Evolutionary conservation across 2,329 filamentous ascomycete species (phyloP), one percentile per base, ranked within the genome.

Genomic region (Fusarium chuoi): DNA sequence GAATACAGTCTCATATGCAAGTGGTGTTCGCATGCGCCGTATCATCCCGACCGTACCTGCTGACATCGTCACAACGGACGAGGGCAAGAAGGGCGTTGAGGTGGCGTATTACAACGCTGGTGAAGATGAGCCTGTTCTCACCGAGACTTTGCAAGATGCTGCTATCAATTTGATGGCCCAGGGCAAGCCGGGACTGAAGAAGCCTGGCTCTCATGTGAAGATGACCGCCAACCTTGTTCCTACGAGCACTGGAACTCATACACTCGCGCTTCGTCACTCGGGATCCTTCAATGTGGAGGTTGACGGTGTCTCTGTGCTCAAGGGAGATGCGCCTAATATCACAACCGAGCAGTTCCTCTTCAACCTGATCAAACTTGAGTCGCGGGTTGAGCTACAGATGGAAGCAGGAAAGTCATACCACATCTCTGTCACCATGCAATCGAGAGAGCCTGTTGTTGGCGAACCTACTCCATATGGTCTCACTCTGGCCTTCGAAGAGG

Each of bases 321-420:
- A 35, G 4, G 30, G 33, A 0, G 15, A 18, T 48, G 41, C 41
- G 8, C 55, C 41, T 0, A 6, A 58, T 4, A n/a, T 58, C 1
- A 58, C 55, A 30, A 58, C 55, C 2, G 55, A 58, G 15, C 55
- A 58, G 3, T 58, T 58, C 7, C n/a, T 58, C 1, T 58, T 58
- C 24, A 58, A 58, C 20, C 0, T 58, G 7, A 10, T 35, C 28
- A 58, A 49, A 1, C 18, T 58, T 1, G 55, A 58, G 20, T 58
- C 55, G 1, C 4, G 20, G 3, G 24, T 58, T 0, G 0, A 38
- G 14, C 0, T 58, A 0, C 3, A 0, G 2, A 49, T 58, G 41
- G 41, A 58, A 3, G 24, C 42, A 38, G 55, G 41, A 44, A 33
- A 8, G 15, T 15, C 52, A 1, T 56, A 56, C 3, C 15, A 26